Conservation (phyloP, 1,284 basidiomycete species). For the Rhodofomes roseus region DNA sequence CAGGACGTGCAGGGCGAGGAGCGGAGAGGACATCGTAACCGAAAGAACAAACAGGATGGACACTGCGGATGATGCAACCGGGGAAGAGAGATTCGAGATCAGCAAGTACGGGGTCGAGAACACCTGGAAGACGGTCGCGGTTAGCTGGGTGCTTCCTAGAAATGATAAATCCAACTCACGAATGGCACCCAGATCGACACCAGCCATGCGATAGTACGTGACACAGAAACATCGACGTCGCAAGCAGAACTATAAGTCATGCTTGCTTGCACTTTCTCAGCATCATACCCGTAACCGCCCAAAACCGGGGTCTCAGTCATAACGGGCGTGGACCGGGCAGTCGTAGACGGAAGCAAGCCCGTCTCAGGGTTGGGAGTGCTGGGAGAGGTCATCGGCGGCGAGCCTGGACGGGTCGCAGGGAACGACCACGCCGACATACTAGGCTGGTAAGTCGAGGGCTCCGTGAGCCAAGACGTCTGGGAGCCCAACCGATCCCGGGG, state of each 20-base stretch:
- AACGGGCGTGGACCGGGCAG: slow-evolving; percentile 50
- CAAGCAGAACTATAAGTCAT: slow-evolving; percentile 34
- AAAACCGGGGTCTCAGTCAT: slow-evolving; percentile 55
- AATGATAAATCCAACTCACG: slow-evolving; percentile 30
- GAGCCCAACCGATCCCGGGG: slow-evolving; percentile 52
- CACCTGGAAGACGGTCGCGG: slow-evolving; percentile 31
- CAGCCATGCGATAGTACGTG: slow-evolving; percentile 56
- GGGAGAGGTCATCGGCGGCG: slow-evolving; percentile 20
- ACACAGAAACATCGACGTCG: slow-evolving; percentile 50
- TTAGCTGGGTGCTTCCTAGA: neutral
- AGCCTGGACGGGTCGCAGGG: slow-evolving; percentile 41
- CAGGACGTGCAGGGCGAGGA: slow-evolving; percentile 57
- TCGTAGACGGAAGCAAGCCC: slow-evolving; percentile 35
- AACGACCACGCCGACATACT: slow-evolving; percentile 66
- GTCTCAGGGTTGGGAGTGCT: slow-evolving; percentile 36
- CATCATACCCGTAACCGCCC: slow-evolving; percentile 58
- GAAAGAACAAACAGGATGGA: slow-evolving; percentile 56
- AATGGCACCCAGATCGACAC: slow-evolving; percentile 61
- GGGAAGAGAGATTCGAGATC: slow-evolving; percentile 35
- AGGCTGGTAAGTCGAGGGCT: slow-evolving; percentile 50
- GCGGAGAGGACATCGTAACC: slow-evolving; percentile 60
- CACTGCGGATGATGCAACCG: slow-evolving; percentile 32
- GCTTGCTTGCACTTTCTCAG: slow-evolving; percentile 48
- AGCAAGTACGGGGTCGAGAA: slow-evolving; percentile 60
- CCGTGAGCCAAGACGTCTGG: slow-evolving; percentile 69